A percentile compares a stretch with the other conserved stretches of the same genome.
phyloP scores from a whole-genome alignment of 2,329 filamentous ascomycete species.

The Salinomyces thailandicus region DNA sequence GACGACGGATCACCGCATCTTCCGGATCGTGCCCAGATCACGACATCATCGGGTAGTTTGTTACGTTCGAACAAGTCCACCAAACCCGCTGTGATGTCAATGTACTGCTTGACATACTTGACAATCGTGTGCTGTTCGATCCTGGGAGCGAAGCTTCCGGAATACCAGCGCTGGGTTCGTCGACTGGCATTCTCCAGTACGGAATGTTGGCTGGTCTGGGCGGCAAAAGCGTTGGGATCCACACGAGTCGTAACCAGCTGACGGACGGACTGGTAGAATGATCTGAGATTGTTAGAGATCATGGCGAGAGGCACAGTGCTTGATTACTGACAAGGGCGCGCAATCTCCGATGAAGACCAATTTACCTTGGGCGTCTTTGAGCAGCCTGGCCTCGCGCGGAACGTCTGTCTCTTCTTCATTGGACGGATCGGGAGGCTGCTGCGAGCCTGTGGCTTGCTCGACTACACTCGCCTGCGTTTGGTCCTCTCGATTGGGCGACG shows the following conservation, averaged over 20 bases:
- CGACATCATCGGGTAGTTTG: slow-evolving; percentile 22
- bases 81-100: slow-evolving; percentile 38
- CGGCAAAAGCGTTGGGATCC: slow-evolving; percentile 25
- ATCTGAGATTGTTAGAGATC: too few relatives aligned
- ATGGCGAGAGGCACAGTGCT: too few relatives aligned
- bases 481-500: too few relatives aligned
- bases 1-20: not conserved
- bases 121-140: not conserved
- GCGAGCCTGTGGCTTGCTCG: too few relatives aligned
- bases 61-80: slow-evolving; percentile 39
- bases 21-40: slow-evolving; percentile 15
- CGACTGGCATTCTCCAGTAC: slow-evolving; percentile 1
- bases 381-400: not conserved
- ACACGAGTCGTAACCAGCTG: slow-evolving; percentile 39
- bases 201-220: slow-evolving; percentile 4
- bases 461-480: too few relatives aligned
- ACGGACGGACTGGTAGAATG: slow-evolving; percentile 43
- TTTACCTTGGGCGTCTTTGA: slow-evolving; percentile 38
- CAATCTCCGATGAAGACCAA: slow-evolving; percentile 47
- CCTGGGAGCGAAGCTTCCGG: not conserved
- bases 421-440: not conserved
- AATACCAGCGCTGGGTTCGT: not conserved
- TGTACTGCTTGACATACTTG: slow-evolving; percentile 28
- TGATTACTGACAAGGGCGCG: slow-evolving; percentile 42
- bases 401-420: not conserved